Evolutionary conservation across 352 stramenopile genomes (phyloP), one percentile per base, ranked within the genome.

Genomic region (Globisporangium lucens): DNA sequence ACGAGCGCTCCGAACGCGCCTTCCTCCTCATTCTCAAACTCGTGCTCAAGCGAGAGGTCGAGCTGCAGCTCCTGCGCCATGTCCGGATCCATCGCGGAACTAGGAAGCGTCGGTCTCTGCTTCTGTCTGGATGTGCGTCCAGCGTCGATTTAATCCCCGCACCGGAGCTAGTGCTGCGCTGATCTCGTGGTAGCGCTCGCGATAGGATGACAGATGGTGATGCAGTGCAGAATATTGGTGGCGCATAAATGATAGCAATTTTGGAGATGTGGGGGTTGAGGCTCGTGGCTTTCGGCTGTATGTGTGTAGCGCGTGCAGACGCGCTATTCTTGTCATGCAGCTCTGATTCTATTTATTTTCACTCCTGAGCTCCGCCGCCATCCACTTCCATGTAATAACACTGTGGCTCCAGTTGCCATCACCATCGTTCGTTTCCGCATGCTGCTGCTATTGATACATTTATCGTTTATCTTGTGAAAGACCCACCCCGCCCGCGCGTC

Each of bases 1-100:
- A 89, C 79, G 30, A 94, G 77, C 49, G 74, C 70, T 30, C 83
- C 74, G 56, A 89, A 87, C 65, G 51, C 61, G 59, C 65, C 72
- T 43, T 78, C 72, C 17, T 65, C 63, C 4, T 83, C 77, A 12
- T 58, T 22, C 6, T 75, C 70, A 6, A 59, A 55, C 56, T 69
- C 64, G 22, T 61, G 36, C 29, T 58, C 63, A 33, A 84, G 70
- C 24, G 70, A 70, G 27, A 83, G 64, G 52, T 87, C 72, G 56
- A 89, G 75, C 62, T 77, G 43, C 49, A 83, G 61, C 59, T 70
- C 56, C 56, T 75, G 60, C 30, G 53, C 61, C 46, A 62, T 35
- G 29, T 38, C 58, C 17, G 13, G 4, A 29, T 56, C 59, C 74
- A 76, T 78, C 33, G 53, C 43, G 35, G 24, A 20, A 49, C 0